phyloP scores from a whole-genome alignment of 768 basidiomycete genomes.

The Trametopsis cervina region DNA sequence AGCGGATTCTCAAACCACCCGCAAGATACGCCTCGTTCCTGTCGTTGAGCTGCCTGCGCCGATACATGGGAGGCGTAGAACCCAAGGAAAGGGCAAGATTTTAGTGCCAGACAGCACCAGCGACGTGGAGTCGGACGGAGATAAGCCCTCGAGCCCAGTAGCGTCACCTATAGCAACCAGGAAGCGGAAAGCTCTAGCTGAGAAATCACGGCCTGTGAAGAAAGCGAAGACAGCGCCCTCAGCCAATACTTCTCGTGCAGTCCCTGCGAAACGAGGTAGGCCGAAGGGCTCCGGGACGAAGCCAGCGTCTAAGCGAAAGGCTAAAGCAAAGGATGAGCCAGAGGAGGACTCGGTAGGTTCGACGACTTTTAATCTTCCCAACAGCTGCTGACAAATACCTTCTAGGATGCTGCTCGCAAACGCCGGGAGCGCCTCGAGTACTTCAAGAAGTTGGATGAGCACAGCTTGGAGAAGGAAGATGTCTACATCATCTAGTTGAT shows the following conservation, averaged over 20 bases:
- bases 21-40: too few relatives aligned
- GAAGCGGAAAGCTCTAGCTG: constrained; percentile 5
- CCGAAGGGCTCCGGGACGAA: constrained; percentile 6
- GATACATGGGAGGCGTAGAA: neutral
- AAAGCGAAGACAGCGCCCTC: neutral
- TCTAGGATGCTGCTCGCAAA: constrained; percentile 17
- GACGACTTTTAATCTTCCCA: constrained; percentile 3
- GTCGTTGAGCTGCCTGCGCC: too few relatives aligned
- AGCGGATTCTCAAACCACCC: too few relatives aligned
- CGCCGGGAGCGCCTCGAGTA: constrained; percentile 21
- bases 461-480: constrained; percentile 22
- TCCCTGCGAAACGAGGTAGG: constrained; percentile 3
- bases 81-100: constrained; percentile 3
- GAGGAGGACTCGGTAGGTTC: constrained; percentile 20
- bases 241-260: too few relatives aligned
- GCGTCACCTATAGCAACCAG: constrained; percentile 7
- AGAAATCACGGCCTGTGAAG: neutral
- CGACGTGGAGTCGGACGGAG: constrained; percentile 3
- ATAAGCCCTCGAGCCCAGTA: constrained; percentile 10
- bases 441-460: constrained; percentile 19
- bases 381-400: neutral
- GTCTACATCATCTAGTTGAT: constrained; percentile 19
- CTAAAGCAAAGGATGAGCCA: constrained; percentile 6
- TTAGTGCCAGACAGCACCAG: neutral
- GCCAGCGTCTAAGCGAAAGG: constrained; percentile 6